Percentiles rank a stretch among this genome's conserved stretches.
phyloP scores from a whole-genome alignment of 2,329 filamentous ascomycete genomes.

The Aquanectria penicillioides region DNA sequence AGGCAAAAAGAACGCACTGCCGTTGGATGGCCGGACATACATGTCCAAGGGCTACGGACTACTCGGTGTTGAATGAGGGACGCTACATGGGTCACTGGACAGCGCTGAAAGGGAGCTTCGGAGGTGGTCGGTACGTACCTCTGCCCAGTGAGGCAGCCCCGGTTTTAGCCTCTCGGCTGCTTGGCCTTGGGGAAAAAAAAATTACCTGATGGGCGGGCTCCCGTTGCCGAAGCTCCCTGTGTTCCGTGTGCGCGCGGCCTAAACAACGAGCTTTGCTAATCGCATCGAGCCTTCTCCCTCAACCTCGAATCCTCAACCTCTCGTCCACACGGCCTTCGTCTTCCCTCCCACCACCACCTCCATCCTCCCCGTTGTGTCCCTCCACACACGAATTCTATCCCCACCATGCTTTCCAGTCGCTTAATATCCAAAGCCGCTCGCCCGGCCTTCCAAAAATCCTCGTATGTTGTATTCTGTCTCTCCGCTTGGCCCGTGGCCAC shows the following conservation, averaged over 20 bases:
- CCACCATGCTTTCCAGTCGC: slow-evolving; percentile 69
- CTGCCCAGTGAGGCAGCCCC: background rate
- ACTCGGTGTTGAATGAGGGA: background rate
- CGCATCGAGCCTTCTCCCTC: slow-evolving; percentile 29
- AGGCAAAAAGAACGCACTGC: slow-evolving; percentile 6
- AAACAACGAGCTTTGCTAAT: slow-evolving; percentile 38
- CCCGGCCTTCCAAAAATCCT: slow-evolving; percentile 64
- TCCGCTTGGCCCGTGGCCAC: slow-evolving; percentile 5
- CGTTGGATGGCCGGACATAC: slow-evolving; percentile 34
- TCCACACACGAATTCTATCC: slow-evolving; percentile 36
- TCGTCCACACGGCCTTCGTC: slow-evolving; percentile 29
- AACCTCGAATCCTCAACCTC: slow-evolving; percentile 35
- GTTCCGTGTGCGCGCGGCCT: slow-evolving; percentile 28
- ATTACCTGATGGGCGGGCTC: slow-evolving; percentile 38
- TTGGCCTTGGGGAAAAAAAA: slow-evolving; percentile 29
- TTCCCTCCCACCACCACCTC: slow-evolving; percentile 23
- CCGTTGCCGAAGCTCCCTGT: slow-evolving; percentile 40
- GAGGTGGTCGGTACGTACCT: slow-evolving; percentile 13
- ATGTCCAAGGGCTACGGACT: slow-evolving; percentile 32
- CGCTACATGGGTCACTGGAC: slow-evolving; percentile 9
- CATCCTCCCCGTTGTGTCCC: slow-evolving; percentile 37
- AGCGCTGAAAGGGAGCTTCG: background rate
- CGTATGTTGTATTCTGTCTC: slow-evolving; percentile 54
- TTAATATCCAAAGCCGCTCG: slow-evolving; percentile 69
- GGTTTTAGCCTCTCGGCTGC: slow-evolving; percentile 20